Base-by-base conservation (phyloP, 2,329 filamentous ascomycete genomes). In the Paecilomyces formosus region DNA sequence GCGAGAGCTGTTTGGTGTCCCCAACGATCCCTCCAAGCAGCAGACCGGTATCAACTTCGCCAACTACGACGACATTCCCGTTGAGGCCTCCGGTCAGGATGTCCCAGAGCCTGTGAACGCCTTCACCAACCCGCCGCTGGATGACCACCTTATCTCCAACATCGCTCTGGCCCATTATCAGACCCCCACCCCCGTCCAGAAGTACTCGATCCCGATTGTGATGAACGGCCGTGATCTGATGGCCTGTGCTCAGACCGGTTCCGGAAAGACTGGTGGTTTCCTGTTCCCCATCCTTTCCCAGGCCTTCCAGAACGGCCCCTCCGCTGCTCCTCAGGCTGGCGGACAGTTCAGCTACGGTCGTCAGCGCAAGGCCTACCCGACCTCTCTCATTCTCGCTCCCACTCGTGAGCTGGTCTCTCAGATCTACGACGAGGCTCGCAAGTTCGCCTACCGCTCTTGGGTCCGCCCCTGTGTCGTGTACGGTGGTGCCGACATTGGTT, bases 41-140 rank as follows among this genome's bases (percentile, higher is more conserved):
- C 90, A 95, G 71, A 97, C 92, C 33, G 94, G 94, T 78, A 97
- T 99, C 88, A 99, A 99, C 85, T 99, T 99, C 75, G 88, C 96
- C 81, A 99, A 99, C 83, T 99, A 99, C 79, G 94, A 99, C 73
- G 94, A 99, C 77, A 99, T 99, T 66, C 94, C 94, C 57, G 94
- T 99, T 64, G 94, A 97, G 79, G 94, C 94, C 63, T 97, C 93
- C 61, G 94, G 94, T 61, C 88, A 91, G 57, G 86, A 96, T 72
- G 92, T 97, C 56, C 94, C 94, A 53, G 94, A 97, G 72, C 89
- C 93, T 49, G 90, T 97, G 66, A 87, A 87, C 65, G 83, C 86
- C 62, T 99, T 99, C 84, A 91, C 86, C 73, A 96, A 94, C 78
- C 94, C 94, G 65, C 94, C 94, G 70, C 84, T 99, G 66, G 94